phyloP scores from a whole-genome alignment of 1,284 basidiomycete genomes.

The Marasmius sp. region DNA sequence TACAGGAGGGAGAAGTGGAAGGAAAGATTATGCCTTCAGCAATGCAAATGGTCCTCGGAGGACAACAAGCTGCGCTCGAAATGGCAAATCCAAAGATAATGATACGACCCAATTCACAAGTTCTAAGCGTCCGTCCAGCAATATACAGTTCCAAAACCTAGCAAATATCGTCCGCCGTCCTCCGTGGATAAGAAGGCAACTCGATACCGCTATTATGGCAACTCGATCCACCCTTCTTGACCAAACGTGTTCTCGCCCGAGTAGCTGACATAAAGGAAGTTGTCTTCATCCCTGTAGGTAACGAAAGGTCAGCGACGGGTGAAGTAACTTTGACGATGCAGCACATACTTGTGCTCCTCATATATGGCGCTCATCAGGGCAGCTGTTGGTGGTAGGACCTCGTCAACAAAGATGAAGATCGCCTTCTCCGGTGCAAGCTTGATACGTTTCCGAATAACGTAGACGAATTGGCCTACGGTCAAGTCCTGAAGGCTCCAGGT shows the following conservation, averaged over 20 bases:
- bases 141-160: conserved; percentile 15
- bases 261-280: conserved; percentile 95
- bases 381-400: conserved; percentile 96
- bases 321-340: conserved; percentile 5
- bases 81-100: conserved; percentile 9
- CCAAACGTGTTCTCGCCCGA: conserved; percentile 97
- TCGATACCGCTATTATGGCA: too few relatives aligned
- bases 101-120: conserved; percentile 15
- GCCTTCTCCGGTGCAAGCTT: conserved; percentile 99
- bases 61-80: conserved; percentile 12
- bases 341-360: conserved; percentile 94
- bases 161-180: conserved; percentile 2
- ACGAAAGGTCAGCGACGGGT: conserved; percentile 21
- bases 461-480: conserved; percentile 98
- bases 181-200: conserved; percentile 43
- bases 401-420: conserved; percentile 99
- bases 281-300: conserved; percentile 83
- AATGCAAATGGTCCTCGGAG: conserved; percentile 19
- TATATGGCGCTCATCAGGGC: conserved; percentile 99
- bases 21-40: conserved; percentile 26
- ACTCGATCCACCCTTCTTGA: conserved; percentile 49
- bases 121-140: conserved; percentile 27
- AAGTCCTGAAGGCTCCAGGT: conserved; percentile 66
- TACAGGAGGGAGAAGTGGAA: conserved; percentile 25
- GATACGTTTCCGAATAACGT: conserved; percentile 99